phyloP scores from a whole-genome alignment of 2,329 filamentous ascomycete genomes.

The Talaromyces sp. region DNA sequence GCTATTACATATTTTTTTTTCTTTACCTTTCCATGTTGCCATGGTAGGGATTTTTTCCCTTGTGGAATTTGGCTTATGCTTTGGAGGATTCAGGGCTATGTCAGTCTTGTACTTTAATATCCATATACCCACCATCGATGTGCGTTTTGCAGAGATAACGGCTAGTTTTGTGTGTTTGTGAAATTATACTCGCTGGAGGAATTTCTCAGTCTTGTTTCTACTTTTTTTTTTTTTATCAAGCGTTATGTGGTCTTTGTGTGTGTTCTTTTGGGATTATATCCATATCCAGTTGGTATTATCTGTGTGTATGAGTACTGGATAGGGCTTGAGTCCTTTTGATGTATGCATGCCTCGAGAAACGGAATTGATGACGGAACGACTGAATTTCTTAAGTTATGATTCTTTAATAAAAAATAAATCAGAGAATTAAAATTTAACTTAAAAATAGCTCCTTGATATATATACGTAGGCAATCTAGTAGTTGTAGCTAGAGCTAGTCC shows the following conservation, averaged over 20 bases:
- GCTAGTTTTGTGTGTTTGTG: slow-evolving; percentile 8
- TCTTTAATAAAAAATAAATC: not conserved
- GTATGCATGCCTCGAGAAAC: slow-evolving; percentile 8
- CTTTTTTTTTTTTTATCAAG: slow-evolving; percentile 6
- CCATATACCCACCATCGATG: slow-evolving; percentile 7
- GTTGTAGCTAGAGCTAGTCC: no score
- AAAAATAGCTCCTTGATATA: not conserved
- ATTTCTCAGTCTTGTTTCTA: slow-evolving; percentile 3
- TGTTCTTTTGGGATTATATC: slow-evolving; percentile 2
- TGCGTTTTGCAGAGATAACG: slow-evolving; percentile 10
- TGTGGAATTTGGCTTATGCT: slow-evolving; percentile 1
- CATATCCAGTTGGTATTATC: slow-evolving; percentile 3
- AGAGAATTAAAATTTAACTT: not conserved
- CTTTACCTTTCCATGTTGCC: not conserved
- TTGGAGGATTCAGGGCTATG: not conserved
- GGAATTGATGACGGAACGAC: slow-evolving; percentile 10
- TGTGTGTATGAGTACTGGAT: slow-evolving; percentile 8
- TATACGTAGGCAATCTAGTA: no score
- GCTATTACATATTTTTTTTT: not conserved
- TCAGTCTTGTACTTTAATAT: slow-evolving; percentile 7
- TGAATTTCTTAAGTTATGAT: not conserved
- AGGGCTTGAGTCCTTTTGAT: slow-evolving; percentile 3
- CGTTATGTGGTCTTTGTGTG: slow-evolving; percentile 7
- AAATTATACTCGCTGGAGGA: slow-evolving; percentile 8
- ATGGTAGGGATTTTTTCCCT: not conserved